Percentiles rank a stretch among this genome's conserved stretches.
Conservation (phyloP, 805 yeast species). For the Jamesozyma spencerorum region DNA sequence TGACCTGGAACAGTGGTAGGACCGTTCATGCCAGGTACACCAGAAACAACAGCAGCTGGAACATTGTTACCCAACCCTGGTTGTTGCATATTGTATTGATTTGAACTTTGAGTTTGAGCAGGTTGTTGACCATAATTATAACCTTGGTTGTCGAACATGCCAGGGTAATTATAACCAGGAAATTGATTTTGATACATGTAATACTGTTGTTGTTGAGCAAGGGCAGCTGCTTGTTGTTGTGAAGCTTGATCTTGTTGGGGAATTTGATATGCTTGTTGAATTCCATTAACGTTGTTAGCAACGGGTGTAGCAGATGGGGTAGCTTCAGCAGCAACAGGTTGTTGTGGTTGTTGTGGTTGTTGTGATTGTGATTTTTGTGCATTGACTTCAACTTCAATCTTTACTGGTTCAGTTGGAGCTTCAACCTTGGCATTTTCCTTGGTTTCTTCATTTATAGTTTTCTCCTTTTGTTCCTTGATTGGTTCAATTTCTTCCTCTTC, state of each 20-base stretch:
- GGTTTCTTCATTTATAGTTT: slow-evolving; percentile 1
- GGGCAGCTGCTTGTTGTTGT: slow-evolving; percentile 17
- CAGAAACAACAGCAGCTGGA: slow-evolving; percentile 6
- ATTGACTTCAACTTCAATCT: slow-evolving; percentile 8
- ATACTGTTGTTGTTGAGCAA: slow-evolving; percentile 26
- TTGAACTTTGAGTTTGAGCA: slow-evolving; percentile 14
- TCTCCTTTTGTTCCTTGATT: background rate
- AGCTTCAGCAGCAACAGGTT: slow-evolving; percentile 1
- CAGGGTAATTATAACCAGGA: slow-evolving; percentile 30
- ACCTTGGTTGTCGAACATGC: slow-evolving; percentile 28
- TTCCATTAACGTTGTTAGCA: slow-evolving; percentile 11
- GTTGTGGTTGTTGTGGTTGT: slow-evolving; percentile 10
- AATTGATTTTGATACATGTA: slow-evolving; percentile 30
- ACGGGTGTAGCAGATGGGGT: slow-evolving; percentile 2
- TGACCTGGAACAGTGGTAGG: slow-evolving; percentile 5
- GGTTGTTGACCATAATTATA: slow-evolving; percentile 25
- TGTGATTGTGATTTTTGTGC: slow-evolving; percentile 19
- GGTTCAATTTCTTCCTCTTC: background rate
- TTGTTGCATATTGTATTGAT: slow-evolving; percentile 22
- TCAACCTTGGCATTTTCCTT: slow-evolving; percentile 5
- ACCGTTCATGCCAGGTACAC: slow-evolving; percentile 9
- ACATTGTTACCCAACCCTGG: slow-evolving; percentile 8
- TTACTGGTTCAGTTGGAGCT: slow-evolving; percentile 1
- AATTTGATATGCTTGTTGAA: slow-evolving; percentile 19
- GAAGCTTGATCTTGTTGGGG: slow-evolving; percentile 10